Evolutionary conservation across 2,329 filamentous ascomycete genomes (phyloP).

Genomic region (Tolypocladium album): DNA sequence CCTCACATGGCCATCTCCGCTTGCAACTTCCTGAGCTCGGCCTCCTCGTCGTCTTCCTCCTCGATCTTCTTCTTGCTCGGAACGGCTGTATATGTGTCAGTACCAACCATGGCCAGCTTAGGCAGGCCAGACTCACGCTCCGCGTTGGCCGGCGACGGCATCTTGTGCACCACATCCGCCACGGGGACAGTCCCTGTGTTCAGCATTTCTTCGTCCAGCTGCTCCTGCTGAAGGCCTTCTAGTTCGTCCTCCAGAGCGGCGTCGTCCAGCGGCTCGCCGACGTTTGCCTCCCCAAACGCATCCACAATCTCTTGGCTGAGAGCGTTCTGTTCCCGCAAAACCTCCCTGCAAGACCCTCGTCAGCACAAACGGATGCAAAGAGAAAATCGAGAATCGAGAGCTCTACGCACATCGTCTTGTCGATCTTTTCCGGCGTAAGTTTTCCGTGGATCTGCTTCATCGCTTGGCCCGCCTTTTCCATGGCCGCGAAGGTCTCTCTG

Average conservation of each 20-base stretch:
- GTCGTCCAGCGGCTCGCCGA: conserved; percentile 69
- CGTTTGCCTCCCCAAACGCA: conserved; percentile 64
- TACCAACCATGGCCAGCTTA: background rate
- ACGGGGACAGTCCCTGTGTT: conserved; percentile 79
- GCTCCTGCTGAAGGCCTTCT: conserved; percentile 79
- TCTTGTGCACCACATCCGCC: conserved; percentile 61
- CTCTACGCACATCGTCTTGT: conserved; percentile 74
- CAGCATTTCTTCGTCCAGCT: conserved; percentile 88
- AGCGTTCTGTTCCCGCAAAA: conserved; percentile 80
- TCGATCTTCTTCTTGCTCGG: conserved; percentile 28
- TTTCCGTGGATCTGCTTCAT: conserved; percentile 91
- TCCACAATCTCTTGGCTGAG: conserved; percentile 88
- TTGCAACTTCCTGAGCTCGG: conserved; percentile 83
- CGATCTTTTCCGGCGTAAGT: conserved; percentile 88
- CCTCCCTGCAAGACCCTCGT: conserved; percentile 51
- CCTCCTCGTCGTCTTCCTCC: conserved; percentile 92
- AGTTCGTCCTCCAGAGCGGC: conserved; percentile 78
- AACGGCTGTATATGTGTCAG: conserved; percentile 15
- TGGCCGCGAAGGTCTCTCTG: conserved; percentile 85
- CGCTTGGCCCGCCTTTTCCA: conserved; percentile 81
- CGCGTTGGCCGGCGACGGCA: conserved; percentile 65
- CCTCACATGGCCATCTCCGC: conserved; percentile 91
- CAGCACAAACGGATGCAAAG: background rate
- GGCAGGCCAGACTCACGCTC: conserved; percentile 51
- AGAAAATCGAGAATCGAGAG: no score